Evolutionary conservation across 345 rosid species (phyloP).

Genomic region (Mercurialis annua): DNA sequence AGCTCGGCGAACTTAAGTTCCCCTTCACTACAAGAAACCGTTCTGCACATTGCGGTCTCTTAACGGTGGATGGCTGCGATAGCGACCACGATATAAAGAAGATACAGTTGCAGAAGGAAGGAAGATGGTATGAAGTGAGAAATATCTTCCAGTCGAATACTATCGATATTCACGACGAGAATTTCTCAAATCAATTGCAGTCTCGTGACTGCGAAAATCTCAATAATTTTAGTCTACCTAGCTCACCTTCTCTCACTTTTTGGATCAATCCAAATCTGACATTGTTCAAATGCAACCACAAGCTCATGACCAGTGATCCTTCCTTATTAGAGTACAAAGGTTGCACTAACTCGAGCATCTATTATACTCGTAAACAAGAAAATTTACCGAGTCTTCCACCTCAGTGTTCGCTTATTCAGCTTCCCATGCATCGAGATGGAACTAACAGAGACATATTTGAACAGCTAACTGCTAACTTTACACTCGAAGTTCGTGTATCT

Average conservation of each 20-base stretch:
- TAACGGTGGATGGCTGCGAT: constrained; percentile 26
- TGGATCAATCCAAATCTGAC: neutral
- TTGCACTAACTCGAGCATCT: constrained; percentile 19
- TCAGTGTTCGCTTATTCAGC: constrained; percentile 30
- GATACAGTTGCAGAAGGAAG: constrained; percentile 33
- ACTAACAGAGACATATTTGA: neutral
- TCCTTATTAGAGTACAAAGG: neutral
- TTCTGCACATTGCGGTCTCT: constrained; percentile 34
- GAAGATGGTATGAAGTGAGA: constrained; percentile 24
- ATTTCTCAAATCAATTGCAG: constrained; percentile 4
- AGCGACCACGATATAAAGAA: constrained; percentile 4
- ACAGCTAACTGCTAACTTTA: constrained; percentile 20
- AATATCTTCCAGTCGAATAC: constrained; percentile 33
- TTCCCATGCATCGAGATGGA: constrained; percentile 17
- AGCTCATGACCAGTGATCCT: neutral
- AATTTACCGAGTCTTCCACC: neutral
- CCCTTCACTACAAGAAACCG: constrained; percentile 27
- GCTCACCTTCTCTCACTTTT: constrained; percentile 26
- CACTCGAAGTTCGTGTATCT: neutral
- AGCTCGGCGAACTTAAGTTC: constrained; percentile 21
- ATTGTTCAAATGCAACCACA: constrained; percentile 30
- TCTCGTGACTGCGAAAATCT: constrained; percentile 25
- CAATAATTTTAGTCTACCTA: constrained; percentile 28
- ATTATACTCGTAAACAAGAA: neutral
- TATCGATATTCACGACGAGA: constrained; percentile 23